phyloP scores from a whole-genome alignment of 2,329 filamentous ascomycete genomes.

The Pleurostoma richardsiae region DNA sequence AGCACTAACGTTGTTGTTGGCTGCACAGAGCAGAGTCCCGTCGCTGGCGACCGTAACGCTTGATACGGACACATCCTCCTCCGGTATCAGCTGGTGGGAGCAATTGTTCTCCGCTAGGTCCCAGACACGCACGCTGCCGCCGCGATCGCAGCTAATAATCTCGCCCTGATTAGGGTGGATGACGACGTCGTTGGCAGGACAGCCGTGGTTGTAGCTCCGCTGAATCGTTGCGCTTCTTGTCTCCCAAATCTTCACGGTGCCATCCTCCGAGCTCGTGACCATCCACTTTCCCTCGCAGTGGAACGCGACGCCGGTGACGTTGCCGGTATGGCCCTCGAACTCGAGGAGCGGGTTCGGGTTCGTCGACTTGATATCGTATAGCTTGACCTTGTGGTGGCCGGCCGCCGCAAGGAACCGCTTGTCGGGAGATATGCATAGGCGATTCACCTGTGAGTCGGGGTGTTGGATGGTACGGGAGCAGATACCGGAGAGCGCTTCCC shows the following conservation, averaged over 20 bases:
- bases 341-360: slow-evolving; percentile 90
- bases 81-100: slow-evolving; percentile 91
- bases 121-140: slow-evolving; percentile 92
- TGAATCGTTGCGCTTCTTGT: slow-evolving; percentile 81
- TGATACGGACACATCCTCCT: slow-evolving; percentile 89
- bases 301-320: slow-evolving; percentile 94
- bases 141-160: slow-evolving; percentile 91
- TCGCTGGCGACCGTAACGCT: slow-evolving; percentile 96
- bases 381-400: slow-evolving; percentile 79
- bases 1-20: slow-evolving; percentile 70
- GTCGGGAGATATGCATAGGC: slow-evolving; percentile 95
- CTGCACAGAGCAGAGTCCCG: slow-evolving; percentile 85
- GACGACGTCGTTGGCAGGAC: slow-evolving; percentile 94
- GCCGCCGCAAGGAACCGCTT: slow-evolving; percentile 91
- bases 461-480: slow-evolving; percentile 98
- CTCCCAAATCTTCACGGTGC: slow-evolving; percentile 97
- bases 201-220: slow-evolving; percentile 86
- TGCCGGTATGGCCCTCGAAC: slow-evolving; percentile 93
- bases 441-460: slow-evolving; percentile 96
- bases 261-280: slow-evolving; percentile 95
- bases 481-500: slow-evolving; percentile 96
- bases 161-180: slow-evolving; percentile 99
- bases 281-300: slow-evolving; percentile 99
- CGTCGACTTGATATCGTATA: slow-evolving; percentile 98
- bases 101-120: slow-evolving; percentile 96